Evolutionary conservation across 345 rosid species (phyloP).

Genomic region (Eucalyptus melliodora): DNA sequence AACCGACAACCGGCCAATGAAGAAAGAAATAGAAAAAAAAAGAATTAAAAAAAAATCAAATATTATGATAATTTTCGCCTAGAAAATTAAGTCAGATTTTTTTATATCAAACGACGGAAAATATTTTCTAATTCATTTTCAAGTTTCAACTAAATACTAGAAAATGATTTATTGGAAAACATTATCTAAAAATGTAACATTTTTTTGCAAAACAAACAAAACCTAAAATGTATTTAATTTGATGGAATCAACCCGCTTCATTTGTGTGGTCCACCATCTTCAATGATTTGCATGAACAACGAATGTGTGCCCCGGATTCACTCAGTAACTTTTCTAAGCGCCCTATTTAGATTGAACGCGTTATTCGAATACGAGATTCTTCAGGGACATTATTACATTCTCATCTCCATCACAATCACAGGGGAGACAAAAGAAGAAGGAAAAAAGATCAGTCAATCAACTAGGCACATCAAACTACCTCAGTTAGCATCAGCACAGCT

Average conservation of each 20-base stretch:
- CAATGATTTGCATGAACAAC: background rate
- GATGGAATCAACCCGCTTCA: background rate
- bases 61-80: no score
- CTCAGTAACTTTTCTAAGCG: background rate
- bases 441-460: background rate
- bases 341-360: background rate
- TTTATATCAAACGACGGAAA: fast-evolving
- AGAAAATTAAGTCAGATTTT: no score
- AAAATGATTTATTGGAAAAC: fast-evolving
- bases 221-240: background rate
- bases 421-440: background rate
- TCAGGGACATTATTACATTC: background rate
- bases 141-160: background rate
- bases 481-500: background rate
- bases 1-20: fast-evolving
- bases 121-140: no score
- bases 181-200: no score
- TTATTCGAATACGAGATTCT: background rate
- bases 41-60: fast-evolving
- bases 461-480: background rate
- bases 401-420: background rate
- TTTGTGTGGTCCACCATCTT: background rate
- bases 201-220: background rate
- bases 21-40: no score
- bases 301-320: background rate